phyloP scores from a whole-genome alignment of 108 stramenopile genomes.

The Asterionellopsis glacialis region DNA sequence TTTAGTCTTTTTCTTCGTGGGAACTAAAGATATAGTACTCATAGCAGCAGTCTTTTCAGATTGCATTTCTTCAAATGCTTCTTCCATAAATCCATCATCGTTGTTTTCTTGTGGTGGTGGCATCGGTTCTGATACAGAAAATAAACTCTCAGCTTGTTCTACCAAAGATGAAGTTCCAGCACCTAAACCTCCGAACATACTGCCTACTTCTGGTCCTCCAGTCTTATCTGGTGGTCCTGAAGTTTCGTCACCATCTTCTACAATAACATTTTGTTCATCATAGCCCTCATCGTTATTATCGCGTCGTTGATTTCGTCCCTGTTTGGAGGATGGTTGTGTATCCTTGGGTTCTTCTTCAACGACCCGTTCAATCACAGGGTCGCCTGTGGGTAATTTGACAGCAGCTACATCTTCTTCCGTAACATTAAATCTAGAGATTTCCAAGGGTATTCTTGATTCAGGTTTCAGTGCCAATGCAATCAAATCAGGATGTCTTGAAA shows the following conservation, averaged over 20 bases:
- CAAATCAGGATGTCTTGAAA: slow-evolving; percentile 50
- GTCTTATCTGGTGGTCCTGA: too few relatives aligned
- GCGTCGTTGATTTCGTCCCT: not conserved
- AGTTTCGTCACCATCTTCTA: not conserved
- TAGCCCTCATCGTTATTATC: not conserved
- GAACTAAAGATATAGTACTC: not conserved
- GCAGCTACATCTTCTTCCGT: not conserved
- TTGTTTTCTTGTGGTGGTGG: not conserved
- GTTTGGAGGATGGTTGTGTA: not conserved
- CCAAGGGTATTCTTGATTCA: slow-evolving; percentile 24
- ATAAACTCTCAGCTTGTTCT: not conserved
- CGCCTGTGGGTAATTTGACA: not conserved
- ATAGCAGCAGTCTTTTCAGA: not conserved
- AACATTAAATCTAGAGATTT: slow-evolving; percentile 17
- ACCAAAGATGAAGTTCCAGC: too few relatives aligned
- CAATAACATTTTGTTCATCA: not conserved
- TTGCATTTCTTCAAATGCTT: not conserved
- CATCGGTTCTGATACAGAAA: not conserved
- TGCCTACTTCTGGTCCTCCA: too few relatives aligned
- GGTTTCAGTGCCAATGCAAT: slow-evolving; percentile 79
- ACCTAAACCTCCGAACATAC: too few relatives aligned
- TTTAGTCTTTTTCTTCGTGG: not conserved
- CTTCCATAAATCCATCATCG: not conserved
- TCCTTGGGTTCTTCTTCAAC: too few relatives aligned
- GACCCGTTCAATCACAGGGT: too few relatives aligned